These are phyloP conservation scores for Rhododendron molle DNA, from an alignment of 148 eudicot species.

Conservation along the genomic window DNA sequence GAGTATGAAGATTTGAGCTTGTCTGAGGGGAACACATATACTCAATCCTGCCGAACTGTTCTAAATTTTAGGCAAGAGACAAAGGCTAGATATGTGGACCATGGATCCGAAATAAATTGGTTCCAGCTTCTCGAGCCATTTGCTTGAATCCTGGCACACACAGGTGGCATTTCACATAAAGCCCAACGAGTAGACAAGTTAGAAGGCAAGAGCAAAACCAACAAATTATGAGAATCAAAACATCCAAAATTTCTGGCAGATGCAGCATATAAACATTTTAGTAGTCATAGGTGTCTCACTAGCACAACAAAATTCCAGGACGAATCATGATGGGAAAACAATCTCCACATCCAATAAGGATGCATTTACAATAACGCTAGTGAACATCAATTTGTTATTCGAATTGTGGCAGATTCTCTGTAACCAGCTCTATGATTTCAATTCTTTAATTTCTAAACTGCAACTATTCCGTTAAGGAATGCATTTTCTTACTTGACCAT, in stretches of 20 bases:
- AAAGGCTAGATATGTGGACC: background rate
- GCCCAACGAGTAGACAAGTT: background rate
- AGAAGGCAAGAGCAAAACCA: background rate
- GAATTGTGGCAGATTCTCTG: background rate
- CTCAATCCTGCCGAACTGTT: background rate
- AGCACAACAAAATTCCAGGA: background rate
- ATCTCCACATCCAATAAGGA: background rate
- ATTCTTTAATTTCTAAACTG: background rate
- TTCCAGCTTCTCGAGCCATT: background rate
- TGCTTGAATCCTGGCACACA: background rate
- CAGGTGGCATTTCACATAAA: background rate
- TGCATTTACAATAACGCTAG: background rate
- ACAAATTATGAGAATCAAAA: background rate
- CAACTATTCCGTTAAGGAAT: background rate
- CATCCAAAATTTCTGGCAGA: background rate
- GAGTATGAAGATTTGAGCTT: background rate
- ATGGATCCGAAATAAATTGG: background rate
- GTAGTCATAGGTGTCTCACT: background rate
- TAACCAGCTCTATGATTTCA: background rate
- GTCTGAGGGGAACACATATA: background rate
- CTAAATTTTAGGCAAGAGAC: background rate
- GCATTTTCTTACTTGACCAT: background rate
- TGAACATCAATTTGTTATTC: background rate
- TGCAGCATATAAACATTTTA: background rate
- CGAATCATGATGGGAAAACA: background rate